Conservation (phyloP, 225 moss, liverwort and hornwort species). For the Bryum argenteum region DNA sequence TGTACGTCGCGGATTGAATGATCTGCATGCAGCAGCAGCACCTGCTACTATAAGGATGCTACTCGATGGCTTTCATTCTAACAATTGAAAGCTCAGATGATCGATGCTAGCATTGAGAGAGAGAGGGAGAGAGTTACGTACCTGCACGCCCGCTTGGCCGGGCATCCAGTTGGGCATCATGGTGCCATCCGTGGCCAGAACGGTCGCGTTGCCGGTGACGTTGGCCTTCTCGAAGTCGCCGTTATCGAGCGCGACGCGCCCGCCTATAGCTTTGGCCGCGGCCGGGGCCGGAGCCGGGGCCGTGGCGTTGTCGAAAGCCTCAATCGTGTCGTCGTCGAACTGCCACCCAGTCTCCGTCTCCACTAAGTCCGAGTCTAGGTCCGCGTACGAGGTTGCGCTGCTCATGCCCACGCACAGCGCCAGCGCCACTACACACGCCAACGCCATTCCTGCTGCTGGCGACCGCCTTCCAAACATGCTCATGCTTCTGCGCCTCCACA, state of each 20-base stretch:
- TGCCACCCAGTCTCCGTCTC: slow-evolving; percentile 50
- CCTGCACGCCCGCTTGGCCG: slow-evolving; percentile 42
- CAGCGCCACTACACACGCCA: slow-evolving; percentile 26
- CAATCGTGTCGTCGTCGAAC: slow-evolving; percentile 25
- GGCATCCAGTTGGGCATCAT: slow-evolving; percentile 48
- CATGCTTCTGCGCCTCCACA: slow-evolving; percentile 40
- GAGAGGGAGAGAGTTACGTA: background rate
- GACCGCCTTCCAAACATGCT: slow-evolving; percentile 28
- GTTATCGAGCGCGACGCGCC: slow-evolving; percentile 26
- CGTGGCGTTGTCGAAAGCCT: slow-evolving; percentile 25
- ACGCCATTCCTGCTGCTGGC: slow-evolving; percentile 28
- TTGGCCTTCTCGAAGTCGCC: slow-evolving; percentile 51
- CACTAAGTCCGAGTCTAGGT: slow-evolving; percentile 40
- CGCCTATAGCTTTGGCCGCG: background rate
- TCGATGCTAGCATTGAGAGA: no score
- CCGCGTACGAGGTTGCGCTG: slow-evolving; percentile 21
- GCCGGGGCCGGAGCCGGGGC: slow-evolving; percentile 15
- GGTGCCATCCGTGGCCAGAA: slow-evolving; percentile 12
- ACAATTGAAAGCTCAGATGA: no score
- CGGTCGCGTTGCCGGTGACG: slow-evolving; percentile 20
- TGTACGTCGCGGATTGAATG: slow-evolving; percentile 21
- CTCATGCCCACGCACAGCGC: slow-evolving; percentile 33
- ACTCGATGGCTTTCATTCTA: no score
- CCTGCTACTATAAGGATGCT: slow-evolving; percentile 9
- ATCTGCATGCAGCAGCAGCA: slow-evolving; percentile 12